Evolutionary conservation across 129 eudicot species (phyloP).

Genomic region (Cynara cardunculus): DNA sequence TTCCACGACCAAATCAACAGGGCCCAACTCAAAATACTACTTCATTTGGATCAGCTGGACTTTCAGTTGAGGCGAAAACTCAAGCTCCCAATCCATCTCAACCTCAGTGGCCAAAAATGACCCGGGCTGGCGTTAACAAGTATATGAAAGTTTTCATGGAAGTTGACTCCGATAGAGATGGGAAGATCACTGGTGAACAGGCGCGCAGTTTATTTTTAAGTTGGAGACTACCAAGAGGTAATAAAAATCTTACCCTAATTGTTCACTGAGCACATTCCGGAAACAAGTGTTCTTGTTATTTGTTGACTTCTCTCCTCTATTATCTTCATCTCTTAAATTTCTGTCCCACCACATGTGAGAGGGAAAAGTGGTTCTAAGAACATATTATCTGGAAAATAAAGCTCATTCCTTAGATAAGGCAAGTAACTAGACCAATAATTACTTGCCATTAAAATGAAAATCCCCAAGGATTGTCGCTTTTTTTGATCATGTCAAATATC

Average conservation of each 20-base stretch:
- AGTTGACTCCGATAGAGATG: conserved; percentile 91
- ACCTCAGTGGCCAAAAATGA: conserved; percentile 91
- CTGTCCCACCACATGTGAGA: neutral
- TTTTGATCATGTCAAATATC: too few species aligned
- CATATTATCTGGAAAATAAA: neutral
- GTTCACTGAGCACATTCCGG: neutral
- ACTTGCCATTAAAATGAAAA: too few species aligned
- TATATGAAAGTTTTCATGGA: conserved; percentile 88
- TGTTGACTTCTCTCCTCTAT: neutral
- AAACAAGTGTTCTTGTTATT: neutral
- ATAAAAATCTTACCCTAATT: neutral
- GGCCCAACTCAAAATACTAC: conserved; percentile 45
- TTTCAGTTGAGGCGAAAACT: conserved; percentile 37
- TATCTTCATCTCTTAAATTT: neutral
- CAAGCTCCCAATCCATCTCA: conserved; percentile 51
- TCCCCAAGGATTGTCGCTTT: too few species aligned
- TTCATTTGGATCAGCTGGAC: conserved; percentile 42
- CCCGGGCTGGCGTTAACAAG: conserved; percentile 73
- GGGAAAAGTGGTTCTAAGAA: neutral
- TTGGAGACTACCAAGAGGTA: conserved; percentile 98
- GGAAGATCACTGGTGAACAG: conserved; percentile 85
- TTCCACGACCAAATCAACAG: conserved; percentile 52
- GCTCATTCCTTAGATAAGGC: neutral
- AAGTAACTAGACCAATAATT: too few species aligned
- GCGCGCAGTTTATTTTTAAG: conserved; percentile 85